phyloP scores from a whole-genome alignment of 768 basidiomycete species.

The Lentinula aciculospora region DNA sequence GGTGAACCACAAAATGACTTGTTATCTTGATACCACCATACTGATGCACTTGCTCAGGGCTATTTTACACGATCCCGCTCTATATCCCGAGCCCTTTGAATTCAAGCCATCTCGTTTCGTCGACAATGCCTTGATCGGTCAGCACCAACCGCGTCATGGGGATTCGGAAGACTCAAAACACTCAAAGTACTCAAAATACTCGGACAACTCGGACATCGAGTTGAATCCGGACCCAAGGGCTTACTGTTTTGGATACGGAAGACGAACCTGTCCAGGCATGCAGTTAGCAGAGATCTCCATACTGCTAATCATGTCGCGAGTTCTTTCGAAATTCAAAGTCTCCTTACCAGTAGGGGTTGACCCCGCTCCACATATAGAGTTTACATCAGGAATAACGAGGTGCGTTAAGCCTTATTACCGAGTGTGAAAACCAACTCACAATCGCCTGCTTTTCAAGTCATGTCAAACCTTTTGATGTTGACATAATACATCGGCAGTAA shows the following conservation, averaged over 20 bases:
- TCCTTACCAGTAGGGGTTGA: conserved; percentile 13
- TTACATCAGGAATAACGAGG: conserved; percentile 26
- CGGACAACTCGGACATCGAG: neutral
- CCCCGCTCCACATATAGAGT: conserved; percentile 15
- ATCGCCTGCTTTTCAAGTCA: conserved; percentile 11
- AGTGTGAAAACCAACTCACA: too few relatives aligned
- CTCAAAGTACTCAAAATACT: neutral
- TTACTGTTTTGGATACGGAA: conserved; percentile 28
- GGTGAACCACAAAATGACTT: conserved; percentile 21
- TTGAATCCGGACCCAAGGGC: conserved; percentile 25
- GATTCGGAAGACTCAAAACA: neutral
- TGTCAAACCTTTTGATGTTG: conserved; percentile 14
- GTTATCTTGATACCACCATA: neutral
- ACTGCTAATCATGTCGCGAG: conserved; percentile 25
- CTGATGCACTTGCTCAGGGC: conserved; percentile 23
- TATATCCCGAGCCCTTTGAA: conserved; percentile 32
- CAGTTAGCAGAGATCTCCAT: conserved; percentile 26
- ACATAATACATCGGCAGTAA: conserved; percentile 5
- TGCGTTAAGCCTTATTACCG: conserved; percentile 8
- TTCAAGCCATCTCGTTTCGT: conserved; percentile 36
- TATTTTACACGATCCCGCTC: conserved; percentile 33
- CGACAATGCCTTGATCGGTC: neutral
- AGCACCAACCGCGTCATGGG: neutral
- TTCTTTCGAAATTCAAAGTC: conserved; percentile 23
- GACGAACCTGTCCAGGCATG: conserved; percentile 26